Conservation (phyloP, 2,329 filamentous ascomycete genomes). For the Aspergillus sergii region DNA sequence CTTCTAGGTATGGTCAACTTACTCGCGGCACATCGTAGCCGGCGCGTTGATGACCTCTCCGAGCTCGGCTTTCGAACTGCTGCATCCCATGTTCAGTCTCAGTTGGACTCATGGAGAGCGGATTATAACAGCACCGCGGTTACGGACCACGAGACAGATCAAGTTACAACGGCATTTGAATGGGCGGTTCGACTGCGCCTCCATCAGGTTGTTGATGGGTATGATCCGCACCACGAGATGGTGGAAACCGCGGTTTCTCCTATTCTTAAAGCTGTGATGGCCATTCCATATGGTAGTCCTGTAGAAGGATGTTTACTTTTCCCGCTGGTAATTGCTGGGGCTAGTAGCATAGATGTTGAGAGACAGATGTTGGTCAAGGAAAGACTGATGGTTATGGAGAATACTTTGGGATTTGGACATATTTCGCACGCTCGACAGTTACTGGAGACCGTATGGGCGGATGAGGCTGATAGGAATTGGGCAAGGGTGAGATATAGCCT, state of each 20-base stretch:
- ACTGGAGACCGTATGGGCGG: slow-evolving; percentile 45
- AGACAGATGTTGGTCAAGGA: slow-evolving; percentile 42
- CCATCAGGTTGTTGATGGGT: slow-evolving; percentile 49
- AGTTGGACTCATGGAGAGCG: slow-evolving; percentile 42
- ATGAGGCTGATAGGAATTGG: slow-evolving; percentile 29
- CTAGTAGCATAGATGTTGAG: slow-evolving; percentile 41
- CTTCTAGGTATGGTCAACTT: slow-evolving; percentile 32
- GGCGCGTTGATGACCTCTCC: slow-evolving; percentile 30
- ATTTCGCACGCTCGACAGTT: slow-evolving; percentile 45
- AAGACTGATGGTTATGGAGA: slow-evolving; percentile 48
- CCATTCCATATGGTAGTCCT: slow-evolving; percentile 46
- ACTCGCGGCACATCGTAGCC: slow-evolving; percentile 31
- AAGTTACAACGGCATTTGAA: slow-evolving; percentile 45
- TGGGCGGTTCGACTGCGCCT: slow-evolving; percentile 46
- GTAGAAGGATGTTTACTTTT: slow-evolving; percentile 47
- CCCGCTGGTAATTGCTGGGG: slow-evolving; percentile 48
- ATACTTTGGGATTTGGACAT: slow-evolving; percentile 48
- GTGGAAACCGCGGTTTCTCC: slow-evolving; percentile 36
- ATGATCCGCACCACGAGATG: slow-evolving; percentile 38
- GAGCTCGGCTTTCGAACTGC: slow-evolving; percentile 35
- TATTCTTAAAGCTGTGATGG: slow-evolving; percentile 42
- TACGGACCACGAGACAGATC: slow-evolving; percentile 28
- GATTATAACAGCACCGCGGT: slow-evolving; percentile 28
- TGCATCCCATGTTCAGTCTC: slow-evolving; percentile 36
- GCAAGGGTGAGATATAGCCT: slow-evolving; percentile 30